Percentiles rank a stretch among this genome's conserved stretches.
phyloP scores from a whole-genome alignment of 2,329 filamentous ascomycete genomes.

The Dothidotthia symphoricarpi region DNA sequence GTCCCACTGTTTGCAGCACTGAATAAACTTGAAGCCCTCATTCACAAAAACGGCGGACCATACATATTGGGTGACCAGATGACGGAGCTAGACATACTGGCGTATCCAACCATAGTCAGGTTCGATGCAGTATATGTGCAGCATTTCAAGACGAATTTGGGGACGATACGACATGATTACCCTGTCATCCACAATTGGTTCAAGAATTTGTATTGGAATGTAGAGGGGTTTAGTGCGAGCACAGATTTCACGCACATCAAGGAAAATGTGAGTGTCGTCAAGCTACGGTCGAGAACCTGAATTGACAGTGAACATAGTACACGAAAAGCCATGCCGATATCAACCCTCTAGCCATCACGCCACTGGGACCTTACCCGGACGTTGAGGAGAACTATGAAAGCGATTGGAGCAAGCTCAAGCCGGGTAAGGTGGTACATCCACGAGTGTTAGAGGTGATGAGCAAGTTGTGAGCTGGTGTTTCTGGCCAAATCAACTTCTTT shows the following conservation, averaged over 20 bases:
- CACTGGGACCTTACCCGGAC: slow-evolving; percentile 59
- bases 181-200: slow-evolving; percentile 62
- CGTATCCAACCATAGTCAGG: slow-evolving; percentile 59
- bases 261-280: slow-evolving; percentile 51
- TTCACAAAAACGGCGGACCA: slow-evolving; percentile 51
- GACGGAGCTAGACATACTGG: slow-evolving; percentile 60
- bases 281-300: not conserved
- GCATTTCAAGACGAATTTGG: slow-evolving; percentile 66
- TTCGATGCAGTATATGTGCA: slow-evolving; percentile 63
- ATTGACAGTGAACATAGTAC: slow-evolving; percentile 37
- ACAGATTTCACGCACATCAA: slow-evolving; percentile 68
- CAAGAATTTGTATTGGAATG: slow-evolving; percentile 59
- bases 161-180: slow-evolving; percentile 60
- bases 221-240: slow-evolving; percentile 55
- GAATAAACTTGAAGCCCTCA: slow-evolving; percentile 56
- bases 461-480: slow-evolving; percentile 19
- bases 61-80: slow-evolving; percentile 56
- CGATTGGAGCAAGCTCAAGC: slow-evolving; percentile 50
- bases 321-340: slow-evolving; percentile 61
- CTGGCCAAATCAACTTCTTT: not conserved
- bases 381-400: slow-evolving; percentile 54
- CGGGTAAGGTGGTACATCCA: slow-evolving; percentile 50
- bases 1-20: slow-evolving; percentile 58
- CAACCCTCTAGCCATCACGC: slow-evolving; percentile 63
- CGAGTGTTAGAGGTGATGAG: slow-evolving; percentile 30